phyloP scores from a whole-genome alignment of 768 basidiomycete genomes.

The Lactifluus echinatus region DNA sequence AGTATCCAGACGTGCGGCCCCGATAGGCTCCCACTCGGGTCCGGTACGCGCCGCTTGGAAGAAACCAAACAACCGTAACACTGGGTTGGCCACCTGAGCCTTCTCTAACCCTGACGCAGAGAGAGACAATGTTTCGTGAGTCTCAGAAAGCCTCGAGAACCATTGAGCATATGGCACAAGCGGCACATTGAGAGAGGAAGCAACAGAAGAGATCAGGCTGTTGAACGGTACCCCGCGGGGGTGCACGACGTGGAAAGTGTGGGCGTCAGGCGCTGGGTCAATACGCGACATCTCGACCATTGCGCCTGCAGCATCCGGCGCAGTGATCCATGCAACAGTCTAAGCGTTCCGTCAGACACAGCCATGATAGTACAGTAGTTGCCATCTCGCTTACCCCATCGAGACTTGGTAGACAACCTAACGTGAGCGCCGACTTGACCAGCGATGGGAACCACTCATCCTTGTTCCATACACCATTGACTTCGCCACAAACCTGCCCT shows the following conservation, averaged over 20 bases:
- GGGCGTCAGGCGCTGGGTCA: constrained; percentile 1
- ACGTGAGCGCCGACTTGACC: constrained; percentile 19
- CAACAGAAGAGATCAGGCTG: constrained; percentile 16
- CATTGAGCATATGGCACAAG: constrained; percentile 23
- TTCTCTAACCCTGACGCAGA: constrained; percentile 9
- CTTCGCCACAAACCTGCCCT: constrained; percentile 26
- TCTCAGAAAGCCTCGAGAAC: constrained; percentile 20
- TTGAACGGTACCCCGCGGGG: constrained; percentile 22
- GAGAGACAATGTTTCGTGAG: constrained; percentile 1
- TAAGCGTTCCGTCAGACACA: background rate
- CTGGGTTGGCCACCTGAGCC: constrained; percentile 16
- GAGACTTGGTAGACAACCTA: constrained; percentile 20
- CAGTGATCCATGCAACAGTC: constrained; percentile 24
- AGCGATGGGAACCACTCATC: constrained; percentile 25
- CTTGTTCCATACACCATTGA: constrained; percentile 24
- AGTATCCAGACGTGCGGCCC: constrained; percentile 20
- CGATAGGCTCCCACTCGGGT: constrained; percentile 22
- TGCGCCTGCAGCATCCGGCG: constrained; percentile 22
- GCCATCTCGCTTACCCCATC: constrained; percentile 16
- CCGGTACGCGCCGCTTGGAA: constrained; percentile 15
- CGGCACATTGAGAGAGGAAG: constrained; percentile 19
- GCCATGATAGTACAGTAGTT: background rate
- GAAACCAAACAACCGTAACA: constrained; percentile 15
- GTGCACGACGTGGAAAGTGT: constrained; percentile 21
- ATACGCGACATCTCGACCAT: constrained; percentile 24